Evolutionary conservation across 225 moss, liverwort and hornwort genomes (phyloP), one percentile per base, ranked within the genome.

Genomic region (Physcomitrellopsis africana): DNA sequence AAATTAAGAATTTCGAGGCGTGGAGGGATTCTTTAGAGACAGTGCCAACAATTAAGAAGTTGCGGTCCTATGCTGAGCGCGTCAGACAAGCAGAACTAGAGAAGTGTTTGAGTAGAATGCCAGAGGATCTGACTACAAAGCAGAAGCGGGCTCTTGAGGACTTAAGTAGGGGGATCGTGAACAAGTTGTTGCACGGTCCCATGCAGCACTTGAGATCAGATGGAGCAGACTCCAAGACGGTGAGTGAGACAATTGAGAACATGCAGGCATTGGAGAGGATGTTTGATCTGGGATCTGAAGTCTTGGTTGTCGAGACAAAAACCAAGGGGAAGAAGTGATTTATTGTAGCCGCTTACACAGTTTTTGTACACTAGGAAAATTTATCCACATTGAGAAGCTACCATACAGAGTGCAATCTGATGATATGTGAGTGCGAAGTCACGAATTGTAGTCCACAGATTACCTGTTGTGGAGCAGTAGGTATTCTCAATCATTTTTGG

Each of bases 21-120:
- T 94, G 93, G 93, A 81, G 93, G 74, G 93, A 94, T 63, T 91
- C 91, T 11, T 63, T 94, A 51, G 93, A 92, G 80, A 94, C 91
- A 3, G 93, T 94, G 26, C 93, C 93, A 6, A 94, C 93, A 29
- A 94, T 94, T n/a, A 94, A 94, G 80, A 91, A 90, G 64, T 72
- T 94, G 8, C 78, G 93, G 55, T 84, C 93, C 1, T 91, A 94
- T 54, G 93, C 91, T 0, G 93, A 94, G 63, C 79, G 87, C 59
- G 86, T 94, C 55, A 57, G 93, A 48, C 78, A 88, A 51, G 59
- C 85, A 41, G 93, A 94, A 79, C 76, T 92, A 52, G 89, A 94
- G 75, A 94, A 94, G 64, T 94, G 93, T 57, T 75, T 94, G 58
- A 86, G 86, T 71, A 88, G 80, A 70, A 85, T 94, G 85, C 89